Evolutionary conservation across 305 asterid species (phyloP).

Genomic region (Fraxinus angustifolia): DNA sequence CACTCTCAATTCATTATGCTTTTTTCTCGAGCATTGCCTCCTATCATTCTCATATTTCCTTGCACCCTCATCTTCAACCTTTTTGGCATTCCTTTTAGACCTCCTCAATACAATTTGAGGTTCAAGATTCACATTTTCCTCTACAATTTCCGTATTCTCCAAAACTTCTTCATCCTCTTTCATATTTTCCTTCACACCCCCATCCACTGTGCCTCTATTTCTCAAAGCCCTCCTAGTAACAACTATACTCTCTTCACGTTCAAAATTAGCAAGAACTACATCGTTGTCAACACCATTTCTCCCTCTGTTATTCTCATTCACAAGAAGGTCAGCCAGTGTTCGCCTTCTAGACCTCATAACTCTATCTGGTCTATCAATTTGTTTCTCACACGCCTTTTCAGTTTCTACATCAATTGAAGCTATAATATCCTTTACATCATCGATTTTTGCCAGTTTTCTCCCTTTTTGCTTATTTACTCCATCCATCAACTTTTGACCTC

Average conservation of each 20-base stretch:
- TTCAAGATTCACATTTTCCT: conserved; percentile 22
- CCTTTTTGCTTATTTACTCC: conserved; percentile 24
- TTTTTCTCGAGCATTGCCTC: conserved; percentile 1
- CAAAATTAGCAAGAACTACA: conserved; percentile 17
- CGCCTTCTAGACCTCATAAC: conserved; percentile 39
- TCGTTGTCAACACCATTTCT: conserved; percentile 20
- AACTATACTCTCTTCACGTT: conserved; percentile 23
- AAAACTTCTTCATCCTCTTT: conserved; percentile 18
- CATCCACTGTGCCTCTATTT: conserved; percentile 28
- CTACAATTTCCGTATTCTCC: conserved; percentile 23
- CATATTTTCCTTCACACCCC: conserved; percentile 24
- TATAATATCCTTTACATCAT: background rate
- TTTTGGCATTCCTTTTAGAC: conserved; percentile 37
- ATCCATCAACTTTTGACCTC: conserved; percentile 22
- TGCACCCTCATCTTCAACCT: conserved; percentile 20
- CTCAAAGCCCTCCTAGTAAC: conserved; percentile 26
- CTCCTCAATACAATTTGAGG: conserved; percentile 35
- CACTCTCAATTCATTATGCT: conserved; percentile 7
- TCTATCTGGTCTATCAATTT: conserved; percentile 29
- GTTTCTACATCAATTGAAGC: background rate
- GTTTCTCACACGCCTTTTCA: conserved; percentile 16
- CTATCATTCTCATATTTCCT: conserved; percentile 16
- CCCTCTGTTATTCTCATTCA: conserved; percentile 27
- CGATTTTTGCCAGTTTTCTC: conserved; percentile 14
- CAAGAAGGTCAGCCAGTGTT: conserved; percentile 25